Evolutionary conservation across 1,284 basidiomycete species (phyloP).

Genomic region (Ustilago nuda): DNA sequence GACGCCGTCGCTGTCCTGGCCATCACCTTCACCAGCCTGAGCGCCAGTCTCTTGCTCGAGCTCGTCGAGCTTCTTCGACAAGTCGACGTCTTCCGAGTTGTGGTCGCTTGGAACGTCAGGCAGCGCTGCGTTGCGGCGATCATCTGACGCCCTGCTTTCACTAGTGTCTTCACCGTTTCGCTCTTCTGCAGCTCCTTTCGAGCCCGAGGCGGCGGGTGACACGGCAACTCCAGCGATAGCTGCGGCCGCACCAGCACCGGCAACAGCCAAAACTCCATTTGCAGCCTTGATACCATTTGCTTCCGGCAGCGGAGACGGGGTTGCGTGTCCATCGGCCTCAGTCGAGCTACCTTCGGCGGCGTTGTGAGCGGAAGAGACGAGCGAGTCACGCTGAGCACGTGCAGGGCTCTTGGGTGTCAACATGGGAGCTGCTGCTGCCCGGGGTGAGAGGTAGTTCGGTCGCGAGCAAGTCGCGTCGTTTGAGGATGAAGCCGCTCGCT

Average conservation of each 20-base stretch:
- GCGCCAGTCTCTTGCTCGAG: slow-evolving; percentile 21
- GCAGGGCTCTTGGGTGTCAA: slow-evolving; percentile 41
- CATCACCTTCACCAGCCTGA: slow-evolving; percentile 14
- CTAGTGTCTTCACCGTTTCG: neutral
- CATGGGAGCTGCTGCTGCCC: slow-evolving; percentile 12
- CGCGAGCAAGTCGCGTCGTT: slow-evolving; percentile 9
- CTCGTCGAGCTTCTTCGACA: slow-evolving; percentile 37
- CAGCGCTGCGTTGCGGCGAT: slow-evolving; percentile 7
- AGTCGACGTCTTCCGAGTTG: slow-evolving; percentile 15
- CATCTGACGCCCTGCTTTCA: neutral
- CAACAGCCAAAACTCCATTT: slow-evolving; percentile 3
- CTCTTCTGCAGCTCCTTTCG: neutral
- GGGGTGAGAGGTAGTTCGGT: slow-evolving; percentile 14
- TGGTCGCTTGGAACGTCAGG: slow-evolving; percentile 29
- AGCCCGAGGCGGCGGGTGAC: neutral
- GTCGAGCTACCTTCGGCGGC: slow-evolving; percentile 23
- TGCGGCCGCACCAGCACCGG: slow-evolving; percentile 26
- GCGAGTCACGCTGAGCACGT: slow-evolving; percentile 18
- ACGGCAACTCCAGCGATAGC: slow-evolving; percentile 31
- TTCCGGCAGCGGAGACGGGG: slow-evolving; percentile 20
- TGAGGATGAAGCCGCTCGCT: slow-evolving; percentile 24
- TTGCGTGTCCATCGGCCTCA: slow-evolving; percentile 28
- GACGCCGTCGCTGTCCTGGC: slow-evolving; percentile 17
- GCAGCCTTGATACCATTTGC: neutral
- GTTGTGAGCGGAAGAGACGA: slow-evolving; percentile 16